These are phyloP conservation scores for Calonectria pseudoturangicola DNA, from an alignment of 2,329 filamentous ascomycete species.

Conservation along the genomic window DNA sequence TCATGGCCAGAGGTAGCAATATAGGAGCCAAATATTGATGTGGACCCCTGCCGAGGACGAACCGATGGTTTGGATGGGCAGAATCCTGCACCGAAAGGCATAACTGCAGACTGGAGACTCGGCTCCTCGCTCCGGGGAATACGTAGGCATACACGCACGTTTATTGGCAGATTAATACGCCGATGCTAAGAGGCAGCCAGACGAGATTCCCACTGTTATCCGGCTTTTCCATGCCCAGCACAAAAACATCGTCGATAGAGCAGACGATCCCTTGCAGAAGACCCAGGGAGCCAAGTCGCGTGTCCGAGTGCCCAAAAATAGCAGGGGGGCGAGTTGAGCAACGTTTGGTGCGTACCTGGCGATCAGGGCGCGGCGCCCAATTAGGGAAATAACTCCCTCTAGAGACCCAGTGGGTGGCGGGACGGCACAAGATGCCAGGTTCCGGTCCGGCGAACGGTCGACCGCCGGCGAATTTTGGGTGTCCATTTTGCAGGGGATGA, in stretches of 20 bases:
- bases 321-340: slow-evolving; percentile 8
- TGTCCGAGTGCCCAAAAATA: slow-evolving; percentile 43
- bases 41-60: slow-evolving; percentile 5
- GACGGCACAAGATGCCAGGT: slow-evolving; percentile 25
- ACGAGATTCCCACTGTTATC: slow-evolving; percentile 25
- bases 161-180: slow-evolving; percentile 23
- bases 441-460: slow-evolving; percentile 34
- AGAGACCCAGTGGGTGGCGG: slow-evolving; percentile 10
- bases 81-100: neutral
- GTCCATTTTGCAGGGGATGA: slow-evolving; percentile 26
- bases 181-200: slow-evolving; percentile 20
- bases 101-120: neutral
- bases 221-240: slow-evolving; percentile 10
- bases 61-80: slow-evolving; percentile 1
- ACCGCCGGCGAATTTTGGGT: slow-evolving; percentile 23
- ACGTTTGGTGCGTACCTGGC: slow-evolving; percentile 11
- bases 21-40: slow-evolving; percentile 18
- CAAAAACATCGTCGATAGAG: slow-evolving; percentile 20
- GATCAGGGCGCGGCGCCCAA: slow-evolving; percentile 26
- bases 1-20: slow-evolving; percentile 3
- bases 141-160: slow-evolving; percentile 14
- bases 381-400: slow-evolving; percentile 17
- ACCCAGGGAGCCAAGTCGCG: slow-evolving; percentile 3
- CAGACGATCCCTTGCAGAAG: slow-evolving; percentile 20
- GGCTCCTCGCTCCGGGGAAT: neutral